Evolutionary conservation across 495 filamentous ascomycete genomes (phyloP).

Genomic region (Aspergillus avenaceus): DNA sequence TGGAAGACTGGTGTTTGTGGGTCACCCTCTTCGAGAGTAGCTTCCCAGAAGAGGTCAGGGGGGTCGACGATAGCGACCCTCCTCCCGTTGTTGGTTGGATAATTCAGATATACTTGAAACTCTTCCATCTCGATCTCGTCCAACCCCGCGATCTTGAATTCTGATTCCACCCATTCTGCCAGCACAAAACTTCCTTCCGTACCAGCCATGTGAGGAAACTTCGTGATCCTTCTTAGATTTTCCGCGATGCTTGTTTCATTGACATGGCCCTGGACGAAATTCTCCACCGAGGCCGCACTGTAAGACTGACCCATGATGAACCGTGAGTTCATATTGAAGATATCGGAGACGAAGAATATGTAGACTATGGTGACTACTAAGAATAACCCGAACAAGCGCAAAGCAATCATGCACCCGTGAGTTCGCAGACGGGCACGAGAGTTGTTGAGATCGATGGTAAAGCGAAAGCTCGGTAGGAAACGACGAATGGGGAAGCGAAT

Average conservation of each 20-base stretch:
- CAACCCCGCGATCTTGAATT: conserved; percentile 64
- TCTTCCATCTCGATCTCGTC: conserved; percentile 69
- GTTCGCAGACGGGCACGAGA: conserved; percentile 25
- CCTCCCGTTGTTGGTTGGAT: conserved; percentile 71
- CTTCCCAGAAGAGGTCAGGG: conserved; percentile 66
- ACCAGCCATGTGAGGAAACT: conserved; percentile 82
- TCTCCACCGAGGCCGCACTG: conserved; percentile 58
- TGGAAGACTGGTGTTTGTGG: conserved; percentile 75
- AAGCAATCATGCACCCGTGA: conserved; percentile 56
- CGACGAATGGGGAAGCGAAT: conserved; percentile 51
- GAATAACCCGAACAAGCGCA: conserved; percentile 68
- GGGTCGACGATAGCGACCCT: conserved; percentile 79
- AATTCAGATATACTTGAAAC: conserved; percentile 90
- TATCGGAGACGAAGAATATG: conserved; percentile 74
- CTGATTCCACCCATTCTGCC: conserved; percentile 72
- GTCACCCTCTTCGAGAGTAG: conserved; percentile 74
- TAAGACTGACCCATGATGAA: conserved; percentile 41
- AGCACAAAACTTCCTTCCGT: conserved; percentile 83
- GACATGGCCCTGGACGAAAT: conserved; percentile 66
- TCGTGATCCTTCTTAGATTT: conserved; percentile 66
- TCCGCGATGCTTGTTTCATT: conserved; percentile 65
- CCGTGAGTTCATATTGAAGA: conserved; percentile 55
- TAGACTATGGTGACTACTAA: conserved; percentile 75
- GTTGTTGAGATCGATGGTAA: conserved; percentile 30
- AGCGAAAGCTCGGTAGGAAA: conserved; percentile 40